Conservation (phyloP, 768 basidiomycete species). For the Podaxis mareebaensis region DNA sequence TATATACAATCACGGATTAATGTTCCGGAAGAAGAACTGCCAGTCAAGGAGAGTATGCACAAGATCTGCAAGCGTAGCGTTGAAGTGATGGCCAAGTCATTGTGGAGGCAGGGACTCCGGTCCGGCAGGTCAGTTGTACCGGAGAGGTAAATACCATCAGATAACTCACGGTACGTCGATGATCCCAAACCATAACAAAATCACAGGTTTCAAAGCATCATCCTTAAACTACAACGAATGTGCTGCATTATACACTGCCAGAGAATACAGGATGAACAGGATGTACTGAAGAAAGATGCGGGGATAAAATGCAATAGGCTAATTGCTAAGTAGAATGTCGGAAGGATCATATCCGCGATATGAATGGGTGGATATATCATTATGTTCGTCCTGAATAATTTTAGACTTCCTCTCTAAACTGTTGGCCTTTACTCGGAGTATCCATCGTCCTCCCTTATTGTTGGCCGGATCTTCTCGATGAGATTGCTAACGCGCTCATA, state of each 20-base stretch:
- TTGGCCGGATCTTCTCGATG: conserved; percentile 69
- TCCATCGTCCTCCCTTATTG: conserved; percentile 54
- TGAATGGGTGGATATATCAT: not conserved
- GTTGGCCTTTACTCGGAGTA: conserved; percentile 54
- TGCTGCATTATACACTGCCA: not conserved
- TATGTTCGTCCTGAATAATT: not conserved
- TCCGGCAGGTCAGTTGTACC: not conserved
- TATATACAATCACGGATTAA: not conserved
- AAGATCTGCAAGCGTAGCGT: not conserved
- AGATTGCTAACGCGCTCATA: conserved; percentile 83
- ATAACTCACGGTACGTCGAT: not conserved
- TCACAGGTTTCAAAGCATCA: not conserved
- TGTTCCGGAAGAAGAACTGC: not conserved
- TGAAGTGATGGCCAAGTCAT: not conserved
- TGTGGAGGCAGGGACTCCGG: not conserved
- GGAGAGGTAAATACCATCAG: not conserved
- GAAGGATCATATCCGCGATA: not conserved
- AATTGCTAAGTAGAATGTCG: not conserved
- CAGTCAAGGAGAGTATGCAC: not conserved
- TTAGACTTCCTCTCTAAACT: not conserved
- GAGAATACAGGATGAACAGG: not conserved
- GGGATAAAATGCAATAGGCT: not conserved
- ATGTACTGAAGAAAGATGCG: not conserved
- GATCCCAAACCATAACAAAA: not conserved
- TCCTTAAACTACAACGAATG: not conserved